phyloP scores from a whole-genome alignment of 805 yeast genomes.

The Komagataella pastoris region DNA sequence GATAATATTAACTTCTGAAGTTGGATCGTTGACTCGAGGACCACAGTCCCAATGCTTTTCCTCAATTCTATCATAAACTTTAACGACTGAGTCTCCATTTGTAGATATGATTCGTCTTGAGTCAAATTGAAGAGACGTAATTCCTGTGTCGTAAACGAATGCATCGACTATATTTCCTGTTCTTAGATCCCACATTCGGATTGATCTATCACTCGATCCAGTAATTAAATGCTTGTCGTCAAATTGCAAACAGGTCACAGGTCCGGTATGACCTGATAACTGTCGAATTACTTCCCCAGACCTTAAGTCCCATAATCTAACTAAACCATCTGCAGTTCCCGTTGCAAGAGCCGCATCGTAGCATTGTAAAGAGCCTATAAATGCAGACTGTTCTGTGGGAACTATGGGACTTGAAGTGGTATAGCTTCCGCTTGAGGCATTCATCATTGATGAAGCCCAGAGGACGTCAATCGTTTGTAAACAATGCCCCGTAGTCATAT shows the following conservation, averaged over 20 bases:
- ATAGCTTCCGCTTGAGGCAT: constrained; percentile 4
- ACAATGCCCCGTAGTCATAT: constrained; percentile 49
- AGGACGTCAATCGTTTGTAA: constrained; percentile 57
- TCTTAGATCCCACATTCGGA: constrained; percentile 64
- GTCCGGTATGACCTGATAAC: constrained; percentile 54
- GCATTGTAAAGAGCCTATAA: constrained; percentile 57
- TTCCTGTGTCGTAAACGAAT: constrained; percentile 45
- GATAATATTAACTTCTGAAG: constrained; percentile 16
- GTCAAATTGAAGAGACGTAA: constrained; percentile 48
- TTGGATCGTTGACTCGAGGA: constrained; percentile 18
- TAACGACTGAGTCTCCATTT: constrained; percentile 32
- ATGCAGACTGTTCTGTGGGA: constrained; percentile 15
- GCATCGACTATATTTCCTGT: constrained; percentile 51
- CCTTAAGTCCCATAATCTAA: constrained; percentile 66
- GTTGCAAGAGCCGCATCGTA: constrained; percentile 69
- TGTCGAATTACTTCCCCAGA: constrained; percentile 52
- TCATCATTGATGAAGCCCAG: constrained; percentile 34
- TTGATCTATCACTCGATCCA: constrained; percentile 48
- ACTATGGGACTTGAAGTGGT: constrained; percentile 3
- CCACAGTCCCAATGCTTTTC: constrained; percentile 43
- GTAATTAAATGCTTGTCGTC: constrained; percentile 53
- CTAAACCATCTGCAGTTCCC: constrained; percentile 66
- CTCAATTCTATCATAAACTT: constrained; percentile 43
- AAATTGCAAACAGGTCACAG: constrained; percentile 56
- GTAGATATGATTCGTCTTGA: constrained; percentile 39